Evolutionary conservation across 345 rosid species (phyloP).

Genomic region (Barbarea vulgaris): DNA sequence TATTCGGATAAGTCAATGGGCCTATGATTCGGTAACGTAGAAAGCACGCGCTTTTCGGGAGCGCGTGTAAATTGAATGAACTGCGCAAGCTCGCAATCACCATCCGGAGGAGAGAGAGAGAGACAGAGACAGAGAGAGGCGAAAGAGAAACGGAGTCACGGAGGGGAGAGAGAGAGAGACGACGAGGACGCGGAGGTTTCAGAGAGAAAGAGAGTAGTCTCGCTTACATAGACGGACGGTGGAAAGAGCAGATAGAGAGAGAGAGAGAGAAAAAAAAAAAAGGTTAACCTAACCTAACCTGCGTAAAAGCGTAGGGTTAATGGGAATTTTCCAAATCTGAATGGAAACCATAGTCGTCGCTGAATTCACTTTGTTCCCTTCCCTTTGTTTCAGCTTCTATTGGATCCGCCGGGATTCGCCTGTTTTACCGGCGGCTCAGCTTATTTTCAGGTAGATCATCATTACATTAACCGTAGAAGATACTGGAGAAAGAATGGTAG

Average conservation of each 20-base stretch:
- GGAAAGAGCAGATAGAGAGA: neutral
- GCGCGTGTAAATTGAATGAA: conserved; percentile 38
- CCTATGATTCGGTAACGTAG: conserved; percentile 28
- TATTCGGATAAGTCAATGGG: conserved; percentile 2
- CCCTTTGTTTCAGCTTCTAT: conserved; percentile 36
- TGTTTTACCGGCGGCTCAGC: conserved; percentile 50
- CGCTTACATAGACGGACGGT: neutral
- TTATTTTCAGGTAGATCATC: conserved; percentile 39
- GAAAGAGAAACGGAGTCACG: conserved; percentile 45
- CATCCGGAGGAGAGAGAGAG: conserved; percentile 42
- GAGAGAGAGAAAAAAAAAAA: too few species aligned
- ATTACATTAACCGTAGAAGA: conserved; percentile 13
- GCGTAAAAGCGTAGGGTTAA: conserved; percentile 49
- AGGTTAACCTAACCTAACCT: conserved; percentile 24
- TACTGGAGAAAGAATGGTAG: conserved; percentile 40
- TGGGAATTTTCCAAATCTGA: conserved; percentile 57
- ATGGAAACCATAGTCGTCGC: conserved; percentile 58
- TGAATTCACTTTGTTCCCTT: conserved; percentile 43
- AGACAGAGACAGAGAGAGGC: conserved; percentile 30
- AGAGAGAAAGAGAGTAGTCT: conserved; percentile 12
- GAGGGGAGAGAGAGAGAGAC: conserved; percentile 30
- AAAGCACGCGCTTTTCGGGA: conserved; percentile 41
- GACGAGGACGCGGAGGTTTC: conserved; percentile 27
- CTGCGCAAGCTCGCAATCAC: conserved; percentile 35
- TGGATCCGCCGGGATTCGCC: conserved; percentile 50